Conservation (phyloP, 2,329 filamentous ascomycete species). For the Cladophialophora immunda region DNA sequence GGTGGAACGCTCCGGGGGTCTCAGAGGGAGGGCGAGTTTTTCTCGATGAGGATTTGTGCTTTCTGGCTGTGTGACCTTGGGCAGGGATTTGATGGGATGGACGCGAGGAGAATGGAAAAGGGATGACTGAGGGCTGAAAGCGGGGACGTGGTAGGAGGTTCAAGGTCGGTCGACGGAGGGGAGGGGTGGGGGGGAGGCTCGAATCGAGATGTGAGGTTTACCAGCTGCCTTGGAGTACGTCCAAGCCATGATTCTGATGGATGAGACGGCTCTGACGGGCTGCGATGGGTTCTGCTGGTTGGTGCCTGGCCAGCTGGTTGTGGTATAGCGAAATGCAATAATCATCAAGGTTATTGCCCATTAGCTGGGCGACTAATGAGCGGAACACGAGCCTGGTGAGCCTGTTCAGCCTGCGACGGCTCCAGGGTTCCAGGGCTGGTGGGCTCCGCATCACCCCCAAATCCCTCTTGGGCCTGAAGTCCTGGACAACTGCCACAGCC, state of each 20-base stretch:
- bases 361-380: constrained; percentile 4
- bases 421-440: neutral
- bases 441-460: neutral
- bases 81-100: constrained; percentile 1
- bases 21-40: constrained; percentile 4
- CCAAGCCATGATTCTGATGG: neutral
- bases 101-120: neutral
- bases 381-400: neutral
- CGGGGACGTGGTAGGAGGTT: neutral
- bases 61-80: constrained; percentile 4
- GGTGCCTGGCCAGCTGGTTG: constrained; percentile 4
- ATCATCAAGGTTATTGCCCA: constrained; percentile 3
- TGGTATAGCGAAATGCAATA: neutral
- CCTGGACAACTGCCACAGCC: neutral
- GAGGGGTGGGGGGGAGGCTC: neutral
- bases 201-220: neutral
- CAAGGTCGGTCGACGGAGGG: too few relatives aligned
- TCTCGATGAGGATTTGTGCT: constrained; percentile 12
- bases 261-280: neutral
- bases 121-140: neutral
- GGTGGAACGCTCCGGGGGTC: constrained; percentile 9
- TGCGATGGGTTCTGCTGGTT: neutral
- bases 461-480: neutral
- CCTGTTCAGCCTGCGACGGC: constrained; percentile 8
- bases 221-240: neutral